phyloP scores from a whole-genome alignment of 2,329 filamentous ascomycete species.

The Stachybotrys echinatus region DNA sequence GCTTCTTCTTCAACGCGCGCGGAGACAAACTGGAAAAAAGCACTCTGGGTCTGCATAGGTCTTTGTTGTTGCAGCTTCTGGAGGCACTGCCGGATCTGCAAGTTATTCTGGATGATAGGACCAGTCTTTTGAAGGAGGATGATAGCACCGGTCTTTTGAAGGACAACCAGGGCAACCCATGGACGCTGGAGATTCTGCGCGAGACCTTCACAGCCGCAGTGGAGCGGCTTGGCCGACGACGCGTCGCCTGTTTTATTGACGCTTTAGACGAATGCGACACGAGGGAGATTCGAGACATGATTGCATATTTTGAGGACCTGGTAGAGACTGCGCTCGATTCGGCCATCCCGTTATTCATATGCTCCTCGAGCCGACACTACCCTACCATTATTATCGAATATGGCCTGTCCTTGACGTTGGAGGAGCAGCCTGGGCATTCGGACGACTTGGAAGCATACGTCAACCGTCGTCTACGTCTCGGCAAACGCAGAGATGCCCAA shows the following conservation, averaged over 20 bases:
- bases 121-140: background rate
- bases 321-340: slow-evolving; percentile 17
- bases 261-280: slow-evolving; percentile 15
- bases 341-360: slow-evolving; percentile 22
- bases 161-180: slow-evolving; percentile 4
- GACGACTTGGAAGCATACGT: slow-evolving; percentile 29
- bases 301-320: slow-evolving; percentile 35
- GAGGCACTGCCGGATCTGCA: background rate
- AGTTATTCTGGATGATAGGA: background rate
- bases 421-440: slow-evolving; percentile 25
- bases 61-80: background rate
- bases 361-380: slow-evolving; percentile 41
- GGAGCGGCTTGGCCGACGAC: background rate
- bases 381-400: slow-evolving; percentile 29
- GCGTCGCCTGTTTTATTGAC: background rate
- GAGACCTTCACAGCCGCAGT: background rate
- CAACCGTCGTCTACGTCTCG: slow-evolving; percentile 17
- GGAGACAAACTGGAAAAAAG: background rate
- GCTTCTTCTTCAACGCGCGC: background rate
- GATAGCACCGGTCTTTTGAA: slow-evolving; percentile 3
- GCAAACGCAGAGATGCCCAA: background rate
- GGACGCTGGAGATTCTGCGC: background rate
- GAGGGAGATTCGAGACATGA: slow-evolving; percentile 32
- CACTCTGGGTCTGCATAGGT: background rate
- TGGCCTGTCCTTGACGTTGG: slow-evolving; percentile 23